These are phyloP conservation scores for Botrytis byssoidea DNA, from an alignment of 2,329 filamentous ascomycete species.

Conservation along the genomic window DNA sequence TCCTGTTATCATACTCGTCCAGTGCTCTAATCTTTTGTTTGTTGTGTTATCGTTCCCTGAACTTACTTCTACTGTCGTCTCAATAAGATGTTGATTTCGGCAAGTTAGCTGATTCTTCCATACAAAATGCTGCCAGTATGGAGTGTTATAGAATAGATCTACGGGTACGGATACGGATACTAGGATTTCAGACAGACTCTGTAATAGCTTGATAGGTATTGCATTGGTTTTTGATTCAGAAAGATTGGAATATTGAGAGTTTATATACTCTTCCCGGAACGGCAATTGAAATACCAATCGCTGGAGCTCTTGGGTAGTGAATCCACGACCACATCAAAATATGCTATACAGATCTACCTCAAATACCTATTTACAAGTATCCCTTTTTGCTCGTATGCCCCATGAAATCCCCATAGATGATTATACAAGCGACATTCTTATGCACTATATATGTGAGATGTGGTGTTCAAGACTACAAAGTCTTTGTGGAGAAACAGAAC, in stretches of 20 bases:
- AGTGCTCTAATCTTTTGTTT: neutral
- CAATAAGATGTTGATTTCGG: neutral
- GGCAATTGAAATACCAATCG: too few species aligned
- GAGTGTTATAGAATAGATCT: neutral
- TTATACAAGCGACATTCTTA: neutral
- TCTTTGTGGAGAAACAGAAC: neutral
- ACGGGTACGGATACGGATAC: neutral
- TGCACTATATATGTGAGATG: neutral
- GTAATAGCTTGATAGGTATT: too few species aligned
- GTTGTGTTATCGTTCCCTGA: neutral
- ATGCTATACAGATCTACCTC: neutral
- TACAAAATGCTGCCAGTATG: neutral
- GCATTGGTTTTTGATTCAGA: neutral
- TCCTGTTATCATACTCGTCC: neutral
- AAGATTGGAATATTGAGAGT: neutral
- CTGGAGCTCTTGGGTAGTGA: accelerated
- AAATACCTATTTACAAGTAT: neutral
- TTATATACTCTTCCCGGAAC: neutral
- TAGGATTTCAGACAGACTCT: neutral
- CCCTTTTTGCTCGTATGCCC: accelerated
- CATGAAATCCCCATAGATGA: neutral
- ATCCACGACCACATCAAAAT: accelerated
- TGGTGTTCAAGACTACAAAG: neutral
- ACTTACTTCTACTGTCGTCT: neutral
- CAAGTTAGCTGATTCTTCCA: neutral